Conservation (phyloP, 1,284 basidiomycete genomes). For the Baeospora myosura region DNA sequence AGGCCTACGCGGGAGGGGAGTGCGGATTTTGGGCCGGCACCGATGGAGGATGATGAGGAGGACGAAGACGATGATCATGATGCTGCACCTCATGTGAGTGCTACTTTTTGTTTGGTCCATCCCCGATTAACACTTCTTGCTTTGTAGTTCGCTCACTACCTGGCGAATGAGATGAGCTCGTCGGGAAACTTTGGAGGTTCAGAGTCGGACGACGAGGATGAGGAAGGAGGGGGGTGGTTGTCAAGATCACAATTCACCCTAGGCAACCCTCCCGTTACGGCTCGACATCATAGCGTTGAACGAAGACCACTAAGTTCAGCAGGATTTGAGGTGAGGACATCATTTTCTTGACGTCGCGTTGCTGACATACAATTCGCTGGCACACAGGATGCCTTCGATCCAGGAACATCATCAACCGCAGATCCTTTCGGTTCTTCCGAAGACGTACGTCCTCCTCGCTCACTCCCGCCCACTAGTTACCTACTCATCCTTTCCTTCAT, state of each 20-base stretch:
- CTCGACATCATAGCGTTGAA: slow-evolving; percentile 38
- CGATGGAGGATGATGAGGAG: slow-evolving; percentile 41
- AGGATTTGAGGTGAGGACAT: slow-evolving; percentile 52
- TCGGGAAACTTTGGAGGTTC: slow-evolving; percentile 50
- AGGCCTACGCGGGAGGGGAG: slow-evolving; percentile 41
- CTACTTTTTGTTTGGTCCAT: slow-evolving; percentile 5
- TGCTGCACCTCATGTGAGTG: slow-evolving; percentile 45
- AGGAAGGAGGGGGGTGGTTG: slow-evolving; percentile 69
- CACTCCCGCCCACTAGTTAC: slow-evolving; percentile 8
- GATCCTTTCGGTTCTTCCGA: slow-evolving; percentile 50
- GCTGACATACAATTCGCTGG: slow-evolving; percentile 1
- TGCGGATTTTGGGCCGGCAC: slow-evolving; percentile 61
- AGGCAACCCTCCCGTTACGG: slow-evolving; percentile 42
- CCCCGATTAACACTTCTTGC: slow-evolving; percentile 1
- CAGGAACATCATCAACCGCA: slow-evolving; percentile 30
- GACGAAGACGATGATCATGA: slow-evolving; percentile 34
- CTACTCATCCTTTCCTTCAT: slow-evolving; percentile 6
- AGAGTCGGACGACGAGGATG: slow-evolving; percentile 58
- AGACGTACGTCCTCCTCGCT: slow-evolving; percentile 26
- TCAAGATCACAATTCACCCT: slow-evolving; percentile 66
- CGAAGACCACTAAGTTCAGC: slow-evolving; percentile 43
- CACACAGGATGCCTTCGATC: slow-evolving; percentile 50
- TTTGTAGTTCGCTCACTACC: slow-evolving; percentile 63
- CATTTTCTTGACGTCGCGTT: slow-evolving; percentile 4
- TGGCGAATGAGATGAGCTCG: slow-evolving; percentile 67